Evolutionary conservation across 495 filamentous ascomycete species (phyloP).

Genomic region (Lindgomyces ingoldianus): DNA sequence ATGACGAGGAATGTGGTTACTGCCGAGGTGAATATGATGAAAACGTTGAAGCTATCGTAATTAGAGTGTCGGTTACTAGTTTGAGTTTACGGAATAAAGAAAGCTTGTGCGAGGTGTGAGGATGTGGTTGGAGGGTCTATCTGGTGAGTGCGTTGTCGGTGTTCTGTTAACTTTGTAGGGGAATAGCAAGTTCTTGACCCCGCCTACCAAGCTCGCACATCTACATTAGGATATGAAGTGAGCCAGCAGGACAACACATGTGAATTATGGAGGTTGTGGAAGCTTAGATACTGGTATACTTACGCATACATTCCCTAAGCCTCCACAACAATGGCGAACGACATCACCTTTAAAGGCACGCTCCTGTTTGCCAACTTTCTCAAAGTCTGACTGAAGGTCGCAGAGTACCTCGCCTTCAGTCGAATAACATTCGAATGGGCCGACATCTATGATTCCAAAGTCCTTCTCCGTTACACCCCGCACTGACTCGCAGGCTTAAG

Average conservation of each 20-base stretch:
- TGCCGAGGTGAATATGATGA: neutral
- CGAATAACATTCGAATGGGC: constrained; percentile 1
- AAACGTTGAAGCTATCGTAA: neutral
- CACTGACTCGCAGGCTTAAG: too few relatives aligned
- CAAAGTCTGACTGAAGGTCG: neutral
- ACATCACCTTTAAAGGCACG: neutral
- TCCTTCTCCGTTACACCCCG: too few relatives aligned
- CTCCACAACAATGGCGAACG: neutral
- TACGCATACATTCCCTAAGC: too few relatives aligned
- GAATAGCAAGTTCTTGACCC: neutral
- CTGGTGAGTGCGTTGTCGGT: too few relatives aligned
- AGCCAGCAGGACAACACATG: too few relatives aligned
- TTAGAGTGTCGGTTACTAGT: neutral
- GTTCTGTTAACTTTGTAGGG: too few relatives aligned
- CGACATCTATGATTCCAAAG: neutral
- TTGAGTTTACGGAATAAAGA: too few relatives aligned
- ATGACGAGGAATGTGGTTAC: neutral
- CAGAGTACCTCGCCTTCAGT: neutral
- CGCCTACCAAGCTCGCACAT: neutral
- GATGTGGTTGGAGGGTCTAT: too few relatives aligned
- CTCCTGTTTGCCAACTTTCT: neutral
- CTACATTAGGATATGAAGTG: too few relatives aligned
- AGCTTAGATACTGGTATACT: too few relatives aligned
- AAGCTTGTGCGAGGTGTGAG: too few relatives aligned
- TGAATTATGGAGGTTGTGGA: too few relatives aligned